phyloP scores from a whole-genome alignment of 2,329 filamentous ascomycete species.

The Fusarium citri region DNA sequence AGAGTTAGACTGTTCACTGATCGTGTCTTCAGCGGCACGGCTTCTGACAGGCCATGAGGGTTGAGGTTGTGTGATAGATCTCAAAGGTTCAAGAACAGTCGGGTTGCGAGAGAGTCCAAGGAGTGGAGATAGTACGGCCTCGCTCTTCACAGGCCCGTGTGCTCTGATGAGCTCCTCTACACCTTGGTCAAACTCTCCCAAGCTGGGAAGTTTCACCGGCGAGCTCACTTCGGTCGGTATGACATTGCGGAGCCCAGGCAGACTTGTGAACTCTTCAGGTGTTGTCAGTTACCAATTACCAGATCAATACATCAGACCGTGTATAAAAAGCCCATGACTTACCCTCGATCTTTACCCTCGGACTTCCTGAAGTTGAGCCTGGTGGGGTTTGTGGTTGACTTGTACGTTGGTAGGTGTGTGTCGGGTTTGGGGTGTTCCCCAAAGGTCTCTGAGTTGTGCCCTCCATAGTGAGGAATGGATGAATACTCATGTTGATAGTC shows the following conservation, averaged over 20 bases:
- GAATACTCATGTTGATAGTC: constrained; percentile 36
- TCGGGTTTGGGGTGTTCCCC: constrained; percentile 1
- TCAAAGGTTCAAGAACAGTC: constrained; percentile 41
- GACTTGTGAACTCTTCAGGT: constrained; percentile 42
- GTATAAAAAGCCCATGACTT: constrained; percentile 18
- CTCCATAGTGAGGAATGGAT: constrained; percentile 38
- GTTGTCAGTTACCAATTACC: constrained; percentile 37
- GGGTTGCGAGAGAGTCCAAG: constrained; percentile 40
- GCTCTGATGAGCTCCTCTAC: constrained; percentile 52
- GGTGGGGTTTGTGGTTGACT: constrained; percentile 43
- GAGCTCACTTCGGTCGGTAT: constrained; percentile 32
- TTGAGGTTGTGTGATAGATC: constrained; percentile 16
- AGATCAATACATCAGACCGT: constrained; percentile 9
- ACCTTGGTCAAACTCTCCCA: constrained; percentile 54
- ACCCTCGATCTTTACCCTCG: constrained; percentile 51
- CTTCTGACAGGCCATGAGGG: constrained; percentile 34
- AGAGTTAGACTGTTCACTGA: constrained; percentile 12
- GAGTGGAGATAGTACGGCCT: constrained; percentile 48
- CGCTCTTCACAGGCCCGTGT: constrained; percentile 46
- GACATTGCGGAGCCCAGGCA: constrained; percentile 39
- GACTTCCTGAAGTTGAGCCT: constrained; percentile 51
- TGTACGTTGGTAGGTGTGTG: constrained; percentile 14
- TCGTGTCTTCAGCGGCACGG: constrained; percentile 17
- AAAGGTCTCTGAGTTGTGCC: constrained; percentile 13
- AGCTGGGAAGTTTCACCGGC: constrained; percentile 50